A percentile compares a stretch with the other conserved stretches of the same genome.
Evolutionary conservation across 2,329 filamentous ascomycete genomes (phyloP).

Genomic region (Calonectria honghensis): DNA sequence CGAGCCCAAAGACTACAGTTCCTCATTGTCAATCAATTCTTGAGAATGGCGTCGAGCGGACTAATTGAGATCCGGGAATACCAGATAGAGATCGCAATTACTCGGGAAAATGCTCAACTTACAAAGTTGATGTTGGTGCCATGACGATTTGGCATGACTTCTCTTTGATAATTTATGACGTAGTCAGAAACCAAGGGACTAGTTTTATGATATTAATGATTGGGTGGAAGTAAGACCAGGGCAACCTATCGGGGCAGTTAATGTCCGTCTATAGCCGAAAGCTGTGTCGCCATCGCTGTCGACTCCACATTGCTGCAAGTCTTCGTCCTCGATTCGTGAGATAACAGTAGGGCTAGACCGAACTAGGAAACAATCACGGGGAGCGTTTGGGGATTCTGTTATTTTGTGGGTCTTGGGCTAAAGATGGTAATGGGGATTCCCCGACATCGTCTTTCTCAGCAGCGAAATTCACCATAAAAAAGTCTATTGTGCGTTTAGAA

Average conservation of each 20-base stretch:
- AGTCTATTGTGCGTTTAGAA: not conserved
- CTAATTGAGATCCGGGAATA: not conserved
- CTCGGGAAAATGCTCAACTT: not conserved
- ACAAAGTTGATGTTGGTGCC: not conserved
- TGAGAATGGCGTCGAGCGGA: not conserved
- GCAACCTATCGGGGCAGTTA: not conserved
- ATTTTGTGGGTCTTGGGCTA: not conserved
- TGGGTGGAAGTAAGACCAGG: not conserved
- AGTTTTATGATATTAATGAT: not conserved
- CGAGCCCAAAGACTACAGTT: not conserved
- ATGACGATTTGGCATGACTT: not conserved
- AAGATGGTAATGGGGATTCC: not conserved
- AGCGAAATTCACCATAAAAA: not conserved
- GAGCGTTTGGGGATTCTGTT: not conserved
- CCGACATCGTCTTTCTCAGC: not conserved
- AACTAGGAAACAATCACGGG: not conserved
- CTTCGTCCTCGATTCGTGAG: not conserved
- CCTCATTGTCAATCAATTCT: not conserved
- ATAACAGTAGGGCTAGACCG: not conserved
- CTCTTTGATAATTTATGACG: not conserved
- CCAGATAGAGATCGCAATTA: not conserved
- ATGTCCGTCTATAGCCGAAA: slow-evolving; percentile 16
- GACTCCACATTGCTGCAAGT: not conserved
- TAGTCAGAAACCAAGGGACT: not conserved
- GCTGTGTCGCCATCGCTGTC: not conserved